Base-by-base conservation (phyloP, 1,284 basidiomycete species). In the Trichosporon sp. region DNA sequence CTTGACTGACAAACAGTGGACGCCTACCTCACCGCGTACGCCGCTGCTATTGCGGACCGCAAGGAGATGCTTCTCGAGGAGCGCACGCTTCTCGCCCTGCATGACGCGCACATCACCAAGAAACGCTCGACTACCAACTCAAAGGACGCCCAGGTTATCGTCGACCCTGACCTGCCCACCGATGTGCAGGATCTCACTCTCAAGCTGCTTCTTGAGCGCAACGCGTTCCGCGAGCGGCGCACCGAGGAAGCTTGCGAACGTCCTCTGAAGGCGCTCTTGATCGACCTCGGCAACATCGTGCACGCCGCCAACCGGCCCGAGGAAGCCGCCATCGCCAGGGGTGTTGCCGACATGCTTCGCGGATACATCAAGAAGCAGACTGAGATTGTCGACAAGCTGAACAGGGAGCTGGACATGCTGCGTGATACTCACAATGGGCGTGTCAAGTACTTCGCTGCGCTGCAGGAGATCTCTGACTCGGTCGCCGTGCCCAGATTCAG, bases 401-500 rank as follows among this genome's bases (percentile, higher is more conserved):
- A 76, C 67, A 81, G 83, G 65, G 83, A 84, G 70, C 75, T 84
- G 1, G 80, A 83, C 21, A n/a, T 76, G 3, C 77, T 84, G 69
- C 77, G 80, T 35, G 72, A 70, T 2, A 77, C 77, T 1, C 83
- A 82, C 78, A 84, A 84, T 69, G 70, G 72, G 4, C 78, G 83
- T 40, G 79, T 83, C 8, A 68, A 68, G 7, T 83, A 83, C 74
- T 84, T 81, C 71, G 79, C 78, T 1, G 76, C 78, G 2, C 74
- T 83, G 10, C 83, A 84, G 70, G 81, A 79, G 67, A 80, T 84
- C 11, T 83, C 81, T 1, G 83, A 84, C 70, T 81, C 79, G 5
- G 81, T 79, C 72, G 77, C 78, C 1, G 73, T 71, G 7, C 77
- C 79, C 0, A 72, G 76, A 19, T 76, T 74, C 70, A 73, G 74